Conservation (phyloP, 129 eudicot genomes). For the Deinandra increscens region DNA sequence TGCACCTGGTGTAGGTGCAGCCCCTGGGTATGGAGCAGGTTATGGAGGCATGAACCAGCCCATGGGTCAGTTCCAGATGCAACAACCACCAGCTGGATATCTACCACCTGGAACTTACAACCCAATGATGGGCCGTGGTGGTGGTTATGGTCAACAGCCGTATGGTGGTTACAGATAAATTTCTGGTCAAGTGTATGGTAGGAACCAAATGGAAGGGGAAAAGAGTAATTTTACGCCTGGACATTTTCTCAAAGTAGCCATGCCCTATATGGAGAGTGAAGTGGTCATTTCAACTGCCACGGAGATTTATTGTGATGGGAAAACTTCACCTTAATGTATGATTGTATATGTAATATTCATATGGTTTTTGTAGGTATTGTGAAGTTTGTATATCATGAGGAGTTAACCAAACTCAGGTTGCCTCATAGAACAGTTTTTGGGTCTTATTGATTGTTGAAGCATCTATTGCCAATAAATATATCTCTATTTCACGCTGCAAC, state of each 20-base stretch:
- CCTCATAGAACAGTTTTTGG: conserved; percentile 37
- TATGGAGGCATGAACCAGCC: conserved; percentile 57
- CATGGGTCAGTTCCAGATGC: conserved; percentile 58
- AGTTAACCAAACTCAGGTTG: conserved; percentile 43
- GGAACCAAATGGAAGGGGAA: conserved; percentile 39
- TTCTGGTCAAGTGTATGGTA: conserved; percentile 55
- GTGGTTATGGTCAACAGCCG: conserved; percentile 75
- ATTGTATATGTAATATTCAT: conserved; percentile 35
- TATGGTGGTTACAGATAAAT: conserved; percentile 64
- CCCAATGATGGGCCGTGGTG: conserved; percentile 73
- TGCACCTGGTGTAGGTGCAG: conserved; percentile 42
- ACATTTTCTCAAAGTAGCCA: conserved; percentile 7
- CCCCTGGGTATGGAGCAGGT: conserved; percentile 40
- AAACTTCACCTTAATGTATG: conserved; percentile 29
- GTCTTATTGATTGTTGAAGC: conserved; percentile 26
- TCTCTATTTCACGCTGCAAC: too few species aligned
- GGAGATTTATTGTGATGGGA: conserved; percentile 14
- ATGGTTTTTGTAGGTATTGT: conserved; percentile 26
- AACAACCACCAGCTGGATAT: conserved; percentile 48
- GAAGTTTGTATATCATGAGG: conserved; percentile 49
- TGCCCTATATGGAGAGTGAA: background rate
- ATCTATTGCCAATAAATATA: conserved; percentile 20
- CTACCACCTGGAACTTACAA: conserved; percentile 67
- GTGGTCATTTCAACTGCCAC: background rate
- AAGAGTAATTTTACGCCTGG: conserved; percentile 4